Percentiles rank a stretch among this genome's conserved stretches.
Conservation (phyloP, 345 rosid species). For the Laguncularia racemosa region DNA sequence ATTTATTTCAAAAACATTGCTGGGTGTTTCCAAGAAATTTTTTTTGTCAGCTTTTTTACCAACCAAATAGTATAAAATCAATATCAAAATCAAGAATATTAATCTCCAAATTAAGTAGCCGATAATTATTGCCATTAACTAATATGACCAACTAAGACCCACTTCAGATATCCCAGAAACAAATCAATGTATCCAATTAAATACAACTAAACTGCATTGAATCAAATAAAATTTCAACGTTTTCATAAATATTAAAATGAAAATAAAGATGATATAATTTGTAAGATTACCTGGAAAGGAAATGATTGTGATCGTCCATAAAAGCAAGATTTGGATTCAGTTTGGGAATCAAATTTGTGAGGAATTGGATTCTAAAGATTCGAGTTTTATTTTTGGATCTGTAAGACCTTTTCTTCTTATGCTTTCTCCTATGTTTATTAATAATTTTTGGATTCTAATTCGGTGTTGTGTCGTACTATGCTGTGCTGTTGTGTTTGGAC, state of each 20-base stretch:
- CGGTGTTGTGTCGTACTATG: too few relatives aligned
- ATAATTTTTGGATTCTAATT: too few relatives aligned
- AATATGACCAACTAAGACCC: not conserved
- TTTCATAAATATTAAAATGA: not conserved
- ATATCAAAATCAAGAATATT: too few relatives aligned
- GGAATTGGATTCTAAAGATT: conserved; percentile 6
- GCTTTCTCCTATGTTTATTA: too few relatives aligned
- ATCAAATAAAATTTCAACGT: not conserved
- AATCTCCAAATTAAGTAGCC: too few relatives aligned
- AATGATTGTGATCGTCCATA: conserved; percentile 22
- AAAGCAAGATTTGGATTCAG: conserved; percentile 1
- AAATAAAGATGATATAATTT: conserved; percentile 1
- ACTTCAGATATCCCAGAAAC: too few relatives aligned
- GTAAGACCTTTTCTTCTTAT: too few relatives aligned
- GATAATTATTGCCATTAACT: not conserved
- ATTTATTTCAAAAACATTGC: too few relatives aligned
- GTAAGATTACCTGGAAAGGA: conserved; percentile 21
- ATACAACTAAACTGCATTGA: not conserved
- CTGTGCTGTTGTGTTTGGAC: too few relatives aligned
- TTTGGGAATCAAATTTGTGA: not conserved
- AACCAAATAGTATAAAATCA: not conserved
- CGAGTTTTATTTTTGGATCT: not conserved
- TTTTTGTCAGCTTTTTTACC: not conserved
- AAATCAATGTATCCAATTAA: not conserved
- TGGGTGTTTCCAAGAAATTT: too few relatives aligned